Evolutionary conservation across 2,329 filamentous ascomycete species (phyloP), one percentile per base, ranked within the genome.

Genomic region (Aureobasidium vineae): DNA sequence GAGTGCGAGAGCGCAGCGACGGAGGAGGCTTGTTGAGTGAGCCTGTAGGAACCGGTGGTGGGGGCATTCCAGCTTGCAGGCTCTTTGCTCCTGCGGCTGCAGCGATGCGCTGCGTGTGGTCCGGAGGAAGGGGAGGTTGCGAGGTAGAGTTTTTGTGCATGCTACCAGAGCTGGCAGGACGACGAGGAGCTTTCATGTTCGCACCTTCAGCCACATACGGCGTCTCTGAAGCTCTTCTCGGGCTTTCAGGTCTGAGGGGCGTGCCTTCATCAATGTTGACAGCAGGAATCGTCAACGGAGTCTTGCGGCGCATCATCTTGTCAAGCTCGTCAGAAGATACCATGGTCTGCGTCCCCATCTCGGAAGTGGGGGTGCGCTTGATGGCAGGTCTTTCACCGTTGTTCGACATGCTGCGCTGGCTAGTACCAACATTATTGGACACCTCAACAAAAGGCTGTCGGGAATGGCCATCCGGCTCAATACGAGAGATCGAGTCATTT

Each of bases 281-380:
- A 60, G 74, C 73, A 66, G 73, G 69, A 28, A 72, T 71, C 31
- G 75, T 70, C 8, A 73, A 54, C 8, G 60, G 73, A 11, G 74
- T 65, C 71, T 85, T 86, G 64, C 83, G 82, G 70, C 84, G 84
- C 66, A 96, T 78, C 73, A 97, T 83, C 65, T 86, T 84, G 71
- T 97, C 92, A 69, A 97, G 91, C 66, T 90, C 88, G 59, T 90
- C 86, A 0, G 90, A 86, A n/a, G 92, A 96, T 36, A 97, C 81
- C 45, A 89, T 83, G 28, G 93, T 97, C 78, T 97, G 94, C 16
- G 90, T 89, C 63, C 88, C 86, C 70, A 90, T 88, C 72, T 96
- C 91, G 23, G 82, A 66, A 52, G 64, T 66, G 33, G 53, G 43
- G 19, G 13, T 50, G 8, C 64, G 52, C 23, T 60, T 66, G 19